phyloP scores from a whole-genome alignment of 2,329 filamentous ascomycete genomes.

The Aspergillus hortae region DNA sequence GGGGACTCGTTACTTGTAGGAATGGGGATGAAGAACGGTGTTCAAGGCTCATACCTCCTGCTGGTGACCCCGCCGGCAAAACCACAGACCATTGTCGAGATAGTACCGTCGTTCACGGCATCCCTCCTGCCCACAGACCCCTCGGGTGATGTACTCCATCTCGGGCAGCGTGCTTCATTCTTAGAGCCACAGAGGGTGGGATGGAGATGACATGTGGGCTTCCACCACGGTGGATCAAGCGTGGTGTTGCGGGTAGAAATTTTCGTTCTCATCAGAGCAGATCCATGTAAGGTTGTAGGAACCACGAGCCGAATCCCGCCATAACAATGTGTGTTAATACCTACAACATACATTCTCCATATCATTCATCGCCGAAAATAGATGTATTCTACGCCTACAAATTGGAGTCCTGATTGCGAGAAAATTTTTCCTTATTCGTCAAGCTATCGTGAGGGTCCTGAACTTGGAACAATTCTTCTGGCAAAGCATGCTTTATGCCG shows the following conservation, averaged over 20 bases:
- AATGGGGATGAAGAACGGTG: background rate
- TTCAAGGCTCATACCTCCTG: constrained; percentile 57
- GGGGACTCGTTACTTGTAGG: background rate
- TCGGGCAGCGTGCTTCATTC: constrained; percentile 28
- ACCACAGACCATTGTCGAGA: constrained; percentile 70
- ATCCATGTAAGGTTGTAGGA: background rate
- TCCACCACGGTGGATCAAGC: background rate
- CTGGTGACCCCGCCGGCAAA: constrained; percentile 76
- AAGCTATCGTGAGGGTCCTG: constrained; percentile 35
- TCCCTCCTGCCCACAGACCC: constrained; percentile 54
- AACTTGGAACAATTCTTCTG: constrained; percentile 32
- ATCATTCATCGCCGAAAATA: background rate
- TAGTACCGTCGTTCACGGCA: constrained; percentile 73
- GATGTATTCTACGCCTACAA: background rate
- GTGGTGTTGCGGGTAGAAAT: background rate
- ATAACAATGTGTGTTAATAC: background rate
- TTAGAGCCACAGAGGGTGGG: constrained; percentile 2
- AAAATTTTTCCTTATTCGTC: constrained; percentile 31
- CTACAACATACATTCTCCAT: background rate
- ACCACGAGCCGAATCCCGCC: background rate
- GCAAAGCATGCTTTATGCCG: constrained; percentile 29
- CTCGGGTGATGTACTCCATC: constrained; percentile 45
- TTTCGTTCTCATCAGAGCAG: background rate
- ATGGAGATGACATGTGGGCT: constrained; percentile 2
- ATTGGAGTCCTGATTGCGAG: background rate